Base-by-base conservation (phyloP, 257 asterid species). In the Dorcoceras hygrometricum region DNA sequence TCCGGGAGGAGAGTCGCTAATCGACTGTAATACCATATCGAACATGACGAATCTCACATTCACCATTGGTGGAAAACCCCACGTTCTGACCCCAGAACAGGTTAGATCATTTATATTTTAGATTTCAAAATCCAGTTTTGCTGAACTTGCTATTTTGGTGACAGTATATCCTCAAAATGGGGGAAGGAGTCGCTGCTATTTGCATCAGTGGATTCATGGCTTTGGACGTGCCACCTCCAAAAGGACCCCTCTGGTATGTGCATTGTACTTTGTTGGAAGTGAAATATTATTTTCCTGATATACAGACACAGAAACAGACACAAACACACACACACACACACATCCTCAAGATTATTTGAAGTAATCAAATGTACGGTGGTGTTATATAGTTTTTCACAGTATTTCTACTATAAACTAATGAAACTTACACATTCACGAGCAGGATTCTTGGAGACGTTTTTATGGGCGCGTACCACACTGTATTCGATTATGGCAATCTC, bases 401-500 rank as follows among this genome's bases (percentile, higher is more conserved):
- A 4, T 28, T 28, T n/a, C 1, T 11, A 46, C 78, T 4, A 28
- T 28, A n/a, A n/a, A n/a, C n/a, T 36, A 36, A 36, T 36, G 46
- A 11, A 36, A 36, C 16, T 34, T 34, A 34, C 46, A 34, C 46
- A 9, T 9, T 3, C 16, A 12, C 16, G 46, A 34, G 89, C 81
- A 92, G 98, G 98, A 84, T 92, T 82, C 94, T 92, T 66, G 98
- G 98, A 60, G 97, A 92, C 55, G 89, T 92, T 57, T 92, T 92
- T 84, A 92, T 92, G 97, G 97, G 97, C 3, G 91, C 79, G 2
- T 92, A 92, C 71, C 96, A 92, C 84, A 92, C 98, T 0, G 94
- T 92, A 46, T 92, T 92, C 65, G 97, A 92, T 67, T 89, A 23
- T n/a, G 98, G 97, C 10, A 86, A 89, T 57, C 95, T 85, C 48